Evolutionary conservation across 768 basidiomycete species (phyloP), one percentile per base, ranked within the genome.

Genomic region (Lactifluus volemus): DNA sequence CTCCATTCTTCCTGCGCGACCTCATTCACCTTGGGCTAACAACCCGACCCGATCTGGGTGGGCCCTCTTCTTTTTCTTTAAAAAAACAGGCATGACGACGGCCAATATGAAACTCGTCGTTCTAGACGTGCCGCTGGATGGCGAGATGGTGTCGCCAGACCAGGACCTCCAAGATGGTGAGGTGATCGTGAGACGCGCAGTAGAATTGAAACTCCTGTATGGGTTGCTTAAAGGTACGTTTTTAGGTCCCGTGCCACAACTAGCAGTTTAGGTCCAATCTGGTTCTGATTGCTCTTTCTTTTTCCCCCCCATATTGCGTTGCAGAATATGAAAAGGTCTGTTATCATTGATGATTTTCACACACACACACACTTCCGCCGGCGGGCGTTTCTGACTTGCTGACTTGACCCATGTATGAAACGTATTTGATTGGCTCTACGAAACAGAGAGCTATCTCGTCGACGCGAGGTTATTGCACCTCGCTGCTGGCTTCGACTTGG

Each of bases 41-140:
- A 12, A 7, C 38, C 38, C 10, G 10, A 38, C 9, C 38, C 38
- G 38, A 12, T 10, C 38, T 38, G 10, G 3, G 38, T 21, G 25
- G 25, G 2, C 25, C 25, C 25, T 34, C 15, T 4, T 17, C 8
- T n/a, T 4, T 36, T 19, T 58, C 2, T 45, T n/a, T 19, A 8
- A 8, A 19, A 19, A 5, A 2, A 15, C 19, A 90, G 93, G 95
- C 10, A 94, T 98, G 93, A 88, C 91, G 19, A 92, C 85, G 48
- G 89, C 95, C 12, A 96, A 89, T 69, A 95, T 95, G 91, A 86
- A 90, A 67, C 81, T 97, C 21, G 84, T 92, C 50, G 78, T 86
- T 17, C 76, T 95, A 32, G 78, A 80, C 60, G 87, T 92, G 48
- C 71, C 76, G 38, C 76, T 98, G 57, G 76, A 81, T n/a, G 83